A percentile compares a stretch with the other conserved stretches of the same genome.
phyloP scores from a whole-genome alignment of 371 early-diverging fungal species.

The Thermomucor indicae-seudaticae region DNA sequence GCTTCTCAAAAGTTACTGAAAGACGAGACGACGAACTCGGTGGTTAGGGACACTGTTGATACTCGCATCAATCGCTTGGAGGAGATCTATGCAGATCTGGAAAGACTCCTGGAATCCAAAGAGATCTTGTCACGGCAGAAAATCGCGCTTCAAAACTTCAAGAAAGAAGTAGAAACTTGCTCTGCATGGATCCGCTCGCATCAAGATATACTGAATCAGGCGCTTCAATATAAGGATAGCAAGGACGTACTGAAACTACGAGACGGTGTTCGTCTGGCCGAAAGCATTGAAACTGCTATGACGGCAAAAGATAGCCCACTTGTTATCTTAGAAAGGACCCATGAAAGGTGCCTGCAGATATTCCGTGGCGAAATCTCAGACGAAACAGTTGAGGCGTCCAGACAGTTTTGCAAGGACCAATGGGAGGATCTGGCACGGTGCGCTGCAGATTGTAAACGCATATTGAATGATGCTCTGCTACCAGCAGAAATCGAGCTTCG shows the following conservation, averaged over 20 bases:
- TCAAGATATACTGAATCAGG: constrained; percentile 8
- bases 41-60: constrained; percentile 30
- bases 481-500: constrained; percentile 13
- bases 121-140: constrained; percentile 35
- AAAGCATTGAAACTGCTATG: constrained; percentile 28
- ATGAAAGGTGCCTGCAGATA: constrained; percentile 19
- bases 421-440: constrained; percentile 3
- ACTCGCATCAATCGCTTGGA: constrained; percentile 21
- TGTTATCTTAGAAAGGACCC: constrained; percentile 11
- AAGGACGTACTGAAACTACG: constrained; percentile 6
- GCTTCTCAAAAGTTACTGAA: constrained; percentile 19
- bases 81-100: constrained; percentile 24
- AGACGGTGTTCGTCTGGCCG: constrained; percentile 22
- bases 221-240: background rate
- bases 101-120: constrained; percentile 29
- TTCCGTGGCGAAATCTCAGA: constrained; percentile 24
- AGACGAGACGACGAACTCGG: constrained; percentile 34
- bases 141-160: constrained; percentile 22
- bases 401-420: too few relatives aligned
- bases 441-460: background rate
- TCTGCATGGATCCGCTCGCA: constrained; percentile 31
- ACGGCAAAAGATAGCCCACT: constrained; percentile 17
- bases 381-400: too few relatives aligned
- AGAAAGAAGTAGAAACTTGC: constrained; percentile 22
- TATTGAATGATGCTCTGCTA: constrained; percentile 6